Percentiles rank a stretch among this genome's conserved stretches.
Evolutionary conservation across 1,284 basidiomycete species (phyloP).

Genomic region (Ustilago bromivora): DNA sequence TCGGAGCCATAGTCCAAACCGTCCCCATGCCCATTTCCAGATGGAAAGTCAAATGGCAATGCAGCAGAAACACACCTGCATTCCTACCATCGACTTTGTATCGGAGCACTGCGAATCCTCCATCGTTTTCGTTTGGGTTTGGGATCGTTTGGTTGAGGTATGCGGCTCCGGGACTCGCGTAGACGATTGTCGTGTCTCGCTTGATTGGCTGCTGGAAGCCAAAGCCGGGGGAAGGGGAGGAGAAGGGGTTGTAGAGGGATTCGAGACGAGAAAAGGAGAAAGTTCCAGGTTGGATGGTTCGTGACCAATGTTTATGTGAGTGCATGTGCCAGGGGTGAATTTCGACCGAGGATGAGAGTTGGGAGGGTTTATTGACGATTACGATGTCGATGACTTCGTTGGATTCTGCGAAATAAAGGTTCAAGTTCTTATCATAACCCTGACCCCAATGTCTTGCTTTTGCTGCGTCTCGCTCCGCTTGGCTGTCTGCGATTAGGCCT

Average conservation of each 20-base stretch:
- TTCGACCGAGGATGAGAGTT: conserved; percentile 20
- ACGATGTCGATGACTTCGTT: conserved; percentile 57
- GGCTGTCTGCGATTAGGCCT: neutral
- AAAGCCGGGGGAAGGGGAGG: neutral
- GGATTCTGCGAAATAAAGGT: conserved; percentile 42
- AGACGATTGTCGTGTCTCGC: conserved; percentile 54
- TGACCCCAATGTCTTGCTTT: conserved; percentile 8
- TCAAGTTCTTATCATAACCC: conserved; percentile 13
- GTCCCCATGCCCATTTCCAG: conserved; percentile 58
- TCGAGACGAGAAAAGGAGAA: conserved; percentile 38
- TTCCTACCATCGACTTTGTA: conserved; percentile 39
- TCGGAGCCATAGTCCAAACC: conserved; percentile 37
- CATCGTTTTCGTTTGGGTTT: conserved; percentile 21
- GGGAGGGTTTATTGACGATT: conserved; percentile 44
- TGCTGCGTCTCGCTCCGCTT: conserved; percentile 9
- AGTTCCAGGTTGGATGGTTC: conserved; percentile 44
- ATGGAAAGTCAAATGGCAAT: conserved; percentile 55
- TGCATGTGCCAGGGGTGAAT: conserved; percentile 62
- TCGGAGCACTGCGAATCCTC: conserved; percentile 49
- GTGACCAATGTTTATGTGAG: conserved; percentile 38
- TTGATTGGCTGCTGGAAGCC: conserved; percentile 23
- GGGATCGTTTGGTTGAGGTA: conserved; percentile 32
- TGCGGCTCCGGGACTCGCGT: conserved; percentile 43
- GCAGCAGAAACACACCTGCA: conserved; percentile 41
- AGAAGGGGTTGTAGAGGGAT: conserved; percentile 5